phyloP scores from a whole-genome alignment of 2,329 filamentous ascomycete species.

The Cladosporium sp. region DNA sequence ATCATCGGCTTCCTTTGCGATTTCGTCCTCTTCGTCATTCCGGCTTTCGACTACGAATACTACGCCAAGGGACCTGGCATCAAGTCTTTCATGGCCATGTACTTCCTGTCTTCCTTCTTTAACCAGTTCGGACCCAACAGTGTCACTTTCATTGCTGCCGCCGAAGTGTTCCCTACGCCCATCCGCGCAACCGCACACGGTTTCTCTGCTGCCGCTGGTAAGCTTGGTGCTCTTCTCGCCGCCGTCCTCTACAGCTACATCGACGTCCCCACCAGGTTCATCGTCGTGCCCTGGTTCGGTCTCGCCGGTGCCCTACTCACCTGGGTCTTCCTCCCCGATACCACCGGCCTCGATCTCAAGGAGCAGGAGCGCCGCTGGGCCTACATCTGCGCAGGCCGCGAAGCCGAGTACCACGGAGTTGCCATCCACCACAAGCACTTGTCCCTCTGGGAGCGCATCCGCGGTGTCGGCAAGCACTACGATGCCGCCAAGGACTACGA shows the following conservation, averaged over 20 bases:
- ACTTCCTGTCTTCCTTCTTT: slow-evolving; percentile 97
- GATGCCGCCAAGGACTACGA: slow-evolving; percentile 79
- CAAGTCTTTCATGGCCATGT: slow-evolving; percentile 94
- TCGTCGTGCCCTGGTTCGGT: slow-evolving; percentile 94
- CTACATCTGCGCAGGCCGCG: slow-evolving; percentile 77
- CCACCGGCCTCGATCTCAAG: slow-evolving; percentile 92
- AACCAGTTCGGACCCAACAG: slow-evolving; percentile 98
- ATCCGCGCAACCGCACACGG: slow-evolving; percentile 93
- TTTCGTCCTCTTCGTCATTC: slow-evolving; percentile 91
- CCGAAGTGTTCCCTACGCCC: slow-evolving; percentile 93
- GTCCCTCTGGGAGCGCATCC: slow-evolving; percentile 80
- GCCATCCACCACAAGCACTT: slow-evolving; percentile 86
- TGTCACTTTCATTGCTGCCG: slow-evolving; percentile 93
- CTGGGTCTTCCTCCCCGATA: slow-evolving; percentile 87
- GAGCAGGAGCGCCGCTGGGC: slow-evolving; percentile 94
- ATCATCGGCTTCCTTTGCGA: slow-evolving; percentile 89
- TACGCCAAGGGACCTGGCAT: slow-evolving; percentile 72
- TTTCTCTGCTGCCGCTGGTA: slow-evolving; percentile 88
- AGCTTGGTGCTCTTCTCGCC: slow-evolving; percentile 82
- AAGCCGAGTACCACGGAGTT: slow-evolving; percentile 85
- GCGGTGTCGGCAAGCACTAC: slow-evolving; percentile 78
- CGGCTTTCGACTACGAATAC: slow-evolving; percentile 84
- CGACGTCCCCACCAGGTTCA: slow-evolving; percentile 77
- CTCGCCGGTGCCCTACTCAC: slow-evolving; percentile 83
- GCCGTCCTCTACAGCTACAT: slow-evolving; percentile 96